phyloP scores from a whole-genome alignment of 106 monocot genomes.

The Phalaenopsis aphrodite region DNA sequence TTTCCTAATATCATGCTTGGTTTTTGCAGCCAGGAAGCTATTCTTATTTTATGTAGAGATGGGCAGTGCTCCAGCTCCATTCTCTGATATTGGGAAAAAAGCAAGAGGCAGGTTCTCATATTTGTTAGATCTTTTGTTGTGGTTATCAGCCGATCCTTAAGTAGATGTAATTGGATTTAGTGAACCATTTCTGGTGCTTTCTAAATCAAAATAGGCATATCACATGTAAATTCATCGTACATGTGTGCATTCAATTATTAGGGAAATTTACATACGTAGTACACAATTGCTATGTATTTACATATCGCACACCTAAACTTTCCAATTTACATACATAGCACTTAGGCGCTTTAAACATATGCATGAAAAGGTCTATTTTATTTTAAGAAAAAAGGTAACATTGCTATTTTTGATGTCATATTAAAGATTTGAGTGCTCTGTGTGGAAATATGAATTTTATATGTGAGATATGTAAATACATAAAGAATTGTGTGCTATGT shows the following conservation, averaged over 20 bases:
- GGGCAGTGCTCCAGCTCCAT: not conserved
- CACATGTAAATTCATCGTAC: not conserved
- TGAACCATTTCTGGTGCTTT: not conserved
- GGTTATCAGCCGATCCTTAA: not conserved
- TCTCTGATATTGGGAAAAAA: constrained; percentile 1
- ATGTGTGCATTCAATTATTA: not conserved
- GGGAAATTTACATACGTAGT: too few species aligned
- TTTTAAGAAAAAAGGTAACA: too few species aligned
- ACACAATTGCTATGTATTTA: too few species aligned
- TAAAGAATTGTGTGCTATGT: too few species aligned
- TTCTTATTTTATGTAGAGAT: not conserved
- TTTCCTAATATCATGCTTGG: not conserved
- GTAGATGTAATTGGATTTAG: not conserved
- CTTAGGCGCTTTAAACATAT: too few species aligned
- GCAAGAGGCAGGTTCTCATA: not conserved
- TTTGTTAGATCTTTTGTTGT: not conserved
- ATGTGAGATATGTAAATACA: too few species aligned
- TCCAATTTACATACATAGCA: too few species aligned
- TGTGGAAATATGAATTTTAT: too few species aligned
- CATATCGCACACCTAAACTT: too few species aligned
- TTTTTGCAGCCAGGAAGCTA: not conserved
- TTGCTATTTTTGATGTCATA: too few species aligned
- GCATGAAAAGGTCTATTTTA: too few species aligned
- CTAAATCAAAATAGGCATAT: not conserved
- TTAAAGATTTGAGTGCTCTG: too few species aligned